Evolutionary conservation across 169 alveolate species (phyloP).

Genomic region (Perkinsus marinus): DNA sequence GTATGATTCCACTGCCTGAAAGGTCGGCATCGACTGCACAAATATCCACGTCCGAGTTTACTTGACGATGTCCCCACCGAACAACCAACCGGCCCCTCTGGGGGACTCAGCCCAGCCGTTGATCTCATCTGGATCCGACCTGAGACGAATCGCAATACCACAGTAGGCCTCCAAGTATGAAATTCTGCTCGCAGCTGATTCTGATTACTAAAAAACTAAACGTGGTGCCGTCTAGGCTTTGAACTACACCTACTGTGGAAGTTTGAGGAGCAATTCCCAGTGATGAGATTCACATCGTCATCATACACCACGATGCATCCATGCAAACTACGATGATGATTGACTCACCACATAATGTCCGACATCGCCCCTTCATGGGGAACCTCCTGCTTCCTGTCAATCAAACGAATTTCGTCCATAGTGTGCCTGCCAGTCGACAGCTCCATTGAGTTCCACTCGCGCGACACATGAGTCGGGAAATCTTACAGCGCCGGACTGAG

Average conservation of each 20-base stretch:
- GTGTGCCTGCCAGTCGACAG: slow-evolving; percentile 11
- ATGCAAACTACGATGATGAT: background rate
- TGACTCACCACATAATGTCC: slow-evolving; percentile 93
- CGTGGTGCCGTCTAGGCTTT: too few species aligned
- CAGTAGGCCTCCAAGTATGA: too few species aligned
- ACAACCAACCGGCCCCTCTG: slow-evolving; percentile 93
- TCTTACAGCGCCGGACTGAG: slow-evolving; percentile 81
- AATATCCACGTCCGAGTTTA: background rate
- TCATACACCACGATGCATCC: background rate
- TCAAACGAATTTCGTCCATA: slow-evolving; percentile 27
- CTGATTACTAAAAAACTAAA: too few species aligned
- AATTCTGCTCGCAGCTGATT: too few species aligned
- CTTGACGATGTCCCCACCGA: slow-evolving; percentile 82
- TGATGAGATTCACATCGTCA: too few species aligned
- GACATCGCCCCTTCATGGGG: slow-evolving; percentile 99
- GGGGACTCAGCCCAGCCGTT: slow-evolving; percentile 88
- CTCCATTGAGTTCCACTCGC: background rate
- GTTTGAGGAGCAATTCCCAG: too few species aligned
- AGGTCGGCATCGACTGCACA: background rate
- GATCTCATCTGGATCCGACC: background rate
- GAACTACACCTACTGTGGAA: too few species aligned
- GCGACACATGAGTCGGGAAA: background rate
- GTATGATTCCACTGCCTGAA: slow-evolving; percentile 68
- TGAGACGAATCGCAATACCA: background rate
- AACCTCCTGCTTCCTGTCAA: slow-evolving; percentile 72